Base-by-base conservation (phyloP, 805 yeast species). In the Cyberlindnera euphorbiae region DNA sequence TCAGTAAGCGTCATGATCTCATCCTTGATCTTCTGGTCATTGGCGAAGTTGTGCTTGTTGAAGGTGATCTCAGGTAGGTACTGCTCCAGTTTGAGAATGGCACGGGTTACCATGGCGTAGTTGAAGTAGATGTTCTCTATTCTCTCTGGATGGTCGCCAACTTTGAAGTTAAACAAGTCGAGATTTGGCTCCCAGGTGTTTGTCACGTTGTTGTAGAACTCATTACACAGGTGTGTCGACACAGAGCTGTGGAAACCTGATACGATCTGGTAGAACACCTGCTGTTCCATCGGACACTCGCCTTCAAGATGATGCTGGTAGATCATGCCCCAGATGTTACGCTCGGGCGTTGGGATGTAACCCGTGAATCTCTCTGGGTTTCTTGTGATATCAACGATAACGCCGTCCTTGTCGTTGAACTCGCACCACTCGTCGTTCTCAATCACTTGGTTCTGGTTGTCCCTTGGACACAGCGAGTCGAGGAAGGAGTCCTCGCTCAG, bases 311-410 rank as follows among this genome's bases (percentile, higher is more conserved):
- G 68, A 50, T 93, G 96, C 28, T 77, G 79, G 60, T 93, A 93
- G 19, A 93, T 88, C 46, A 94, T 86, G 27, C 77, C 69, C 99
- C 99, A 93, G 31, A 93, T 86, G 55, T 82, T 87, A 47, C 81
- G 77, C 16, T 96, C 86, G 53, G 93, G 96, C 33, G 80, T 77
- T 21, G 98, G 98, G 22, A 88, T 83, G 55, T 93, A 93, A 0
- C 98, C 98, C 0, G 98, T 94, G 64, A 85, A 93, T 52, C 97
- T 70, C 60, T 93, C 99, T 1, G 96, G 96, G 55, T 94, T 94
- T 36, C 83, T 85, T 15, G 81, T 68, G 38, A 93, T 70, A 52
- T 89, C 87, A 19, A 93, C 95, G 50, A 82, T 81, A 2, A 87
- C 96, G 36, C 88, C 79, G 42, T 78, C 73, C 49, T 77, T 76